A percentile compares a stretch with the other conserved stretches of the same genome.
These are phyloP conservation scores for Collybia nuda DNA, from an alignment of 768 basidiomycete genomes.

Conservation along the genomic window DNA sequence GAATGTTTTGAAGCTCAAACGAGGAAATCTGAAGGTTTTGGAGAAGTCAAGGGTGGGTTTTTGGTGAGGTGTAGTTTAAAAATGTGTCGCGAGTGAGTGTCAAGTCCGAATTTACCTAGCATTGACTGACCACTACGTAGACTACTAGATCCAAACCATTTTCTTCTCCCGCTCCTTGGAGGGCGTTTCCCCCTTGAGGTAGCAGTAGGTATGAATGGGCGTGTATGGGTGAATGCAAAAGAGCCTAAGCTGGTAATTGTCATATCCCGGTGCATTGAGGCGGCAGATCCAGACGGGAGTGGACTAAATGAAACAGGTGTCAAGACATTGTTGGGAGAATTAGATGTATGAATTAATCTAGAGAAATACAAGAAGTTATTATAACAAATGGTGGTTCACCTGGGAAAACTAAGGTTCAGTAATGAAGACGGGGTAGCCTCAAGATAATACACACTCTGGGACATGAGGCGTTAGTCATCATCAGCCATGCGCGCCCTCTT, in stretches of 20 bases:
- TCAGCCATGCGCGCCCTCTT: constrained; percentile 69
- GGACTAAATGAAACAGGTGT: constrained; percentile 55
- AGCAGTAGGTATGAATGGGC: constrained; percentile 90
- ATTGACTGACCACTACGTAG: constrained; percentile 33
- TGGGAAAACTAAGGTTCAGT: neutral
- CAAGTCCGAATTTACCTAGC: neutral
- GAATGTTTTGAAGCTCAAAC: constrained; percentile 96
- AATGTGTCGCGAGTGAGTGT: constrained; percentile 80
- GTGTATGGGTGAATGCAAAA: constrained; percentile 84
- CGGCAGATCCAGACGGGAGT: constrained; percentile 72
- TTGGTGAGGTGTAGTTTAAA: constrained; percentile 78
- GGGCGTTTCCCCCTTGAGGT: constrained; percentile 82
- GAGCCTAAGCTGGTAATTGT: constrained; percentile 75
- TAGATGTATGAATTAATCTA: constrained; percentile 34
- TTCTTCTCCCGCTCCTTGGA: constrained; percentile 79
- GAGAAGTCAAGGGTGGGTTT: constrained; percentile 90
- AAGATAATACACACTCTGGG: constrained; percentile 1
- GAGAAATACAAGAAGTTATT: constrained; percentile 8
- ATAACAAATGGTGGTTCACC: constrained; percentile 11
- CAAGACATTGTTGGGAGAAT: constrained; percentile 49
- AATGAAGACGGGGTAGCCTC: neutral
- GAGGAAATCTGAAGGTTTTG: constrained; percentile 89
- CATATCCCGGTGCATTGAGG: constrained; percentile 76
- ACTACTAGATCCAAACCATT: constrained; percentile 78
- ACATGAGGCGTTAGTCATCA: constrained; percentile 48